These are phyloP conservation scores for Colletotrichum abscissum DNA, from an alignment of 2,329 filamentous ascomycete species.

Conservation along the genomic window DNA sequence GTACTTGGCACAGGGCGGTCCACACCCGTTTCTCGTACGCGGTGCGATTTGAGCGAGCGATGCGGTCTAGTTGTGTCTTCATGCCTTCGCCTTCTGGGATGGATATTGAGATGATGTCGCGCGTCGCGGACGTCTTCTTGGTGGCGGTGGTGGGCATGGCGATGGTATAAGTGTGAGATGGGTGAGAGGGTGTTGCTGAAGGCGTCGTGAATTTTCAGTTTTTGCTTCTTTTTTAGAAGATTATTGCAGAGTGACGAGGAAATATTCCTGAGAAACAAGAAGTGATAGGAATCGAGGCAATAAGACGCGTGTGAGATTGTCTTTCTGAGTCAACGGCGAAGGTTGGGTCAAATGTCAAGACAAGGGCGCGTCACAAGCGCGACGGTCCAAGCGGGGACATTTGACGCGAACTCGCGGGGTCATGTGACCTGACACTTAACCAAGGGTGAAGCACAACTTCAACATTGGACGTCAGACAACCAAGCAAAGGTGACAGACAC, in stretches of 20 bases:
- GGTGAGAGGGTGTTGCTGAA: background rate
- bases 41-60: conserved; percentile 57
- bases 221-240: background rate
- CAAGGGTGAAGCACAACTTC: too few relatives aligned
- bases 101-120: background rate
- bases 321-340: conserved; percentile 16
- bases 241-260: background rate
- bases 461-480: too few relatives aligned
- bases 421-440: conserved; percentile 4
- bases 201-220: too few relatives aligned
- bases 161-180: background rate
- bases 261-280: rapidly evolving
- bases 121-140: background rate
- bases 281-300: background rate
- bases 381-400: conserved; percentile 1
- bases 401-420: conserved; percentile 8
- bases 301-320: background rate
- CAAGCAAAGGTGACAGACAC: too few relatives aligned
- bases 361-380: conserved; percentile 33
- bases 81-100: conserved; percentile 42
- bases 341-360: conserved; percentile 19
- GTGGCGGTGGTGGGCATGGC: conserved; percentile 23
- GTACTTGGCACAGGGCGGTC: conserved; percentile 80
- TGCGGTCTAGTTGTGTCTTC: conserved; percentile 55
- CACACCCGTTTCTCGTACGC: conserved; percentile 75